phyloP scores from a whole-genome alignment of 352 stramenopile genomes.

The Globisporangium alternatum region DNA sequence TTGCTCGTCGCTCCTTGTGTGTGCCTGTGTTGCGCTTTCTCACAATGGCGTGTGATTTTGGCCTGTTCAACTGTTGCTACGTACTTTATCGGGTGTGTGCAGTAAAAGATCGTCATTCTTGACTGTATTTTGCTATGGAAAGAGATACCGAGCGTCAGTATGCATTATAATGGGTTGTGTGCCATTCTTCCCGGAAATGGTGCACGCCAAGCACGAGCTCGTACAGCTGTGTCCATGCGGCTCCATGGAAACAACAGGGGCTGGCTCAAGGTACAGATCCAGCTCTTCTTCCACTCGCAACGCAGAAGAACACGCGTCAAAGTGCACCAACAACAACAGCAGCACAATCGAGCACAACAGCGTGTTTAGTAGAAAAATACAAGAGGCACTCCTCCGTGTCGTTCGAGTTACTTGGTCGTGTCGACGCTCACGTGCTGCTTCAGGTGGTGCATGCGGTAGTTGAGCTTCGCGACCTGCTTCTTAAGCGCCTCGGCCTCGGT shows the following conservation, averaged over 20 bases:
- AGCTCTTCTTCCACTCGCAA: neutral
- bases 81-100: neutral
- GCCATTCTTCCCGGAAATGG: neutral
- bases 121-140: neutral
- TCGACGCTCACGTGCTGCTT: slow-evolving; percentile 65
- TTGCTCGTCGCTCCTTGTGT: neutral
- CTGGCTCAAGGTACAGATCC: too few relatives aligned
- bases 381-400: neutral
- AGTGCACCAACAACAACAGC: neutral
- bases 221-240: neutral
- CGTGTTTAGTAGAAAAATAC: neutral
- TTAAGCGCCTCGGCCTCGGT: slow-evolving; percentile 54
- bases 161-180: neutral
- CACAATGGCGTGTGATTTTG: neutral
- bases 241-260: neutral
- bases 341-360: neutral
- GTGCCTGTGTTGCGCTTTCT: neutral
- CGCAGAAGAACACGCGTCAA: too few relatives aligned
- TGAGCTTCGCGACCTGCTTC: slow-evolving; percentile 79
- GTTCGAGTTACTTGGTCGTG: slow-evolving; percentile 1
- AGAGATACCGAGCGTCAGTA: neutral
- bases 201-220: too few relatives aligned
- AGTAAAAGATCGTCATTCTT: neutral
- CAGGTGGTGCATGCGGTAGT: slow-evolving; percentile 74
- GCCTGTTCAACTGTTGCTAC: neutral